Conservation (phyloP, 768 basidiomycete genomes). For the Boletus reticuloceps region DNA sequence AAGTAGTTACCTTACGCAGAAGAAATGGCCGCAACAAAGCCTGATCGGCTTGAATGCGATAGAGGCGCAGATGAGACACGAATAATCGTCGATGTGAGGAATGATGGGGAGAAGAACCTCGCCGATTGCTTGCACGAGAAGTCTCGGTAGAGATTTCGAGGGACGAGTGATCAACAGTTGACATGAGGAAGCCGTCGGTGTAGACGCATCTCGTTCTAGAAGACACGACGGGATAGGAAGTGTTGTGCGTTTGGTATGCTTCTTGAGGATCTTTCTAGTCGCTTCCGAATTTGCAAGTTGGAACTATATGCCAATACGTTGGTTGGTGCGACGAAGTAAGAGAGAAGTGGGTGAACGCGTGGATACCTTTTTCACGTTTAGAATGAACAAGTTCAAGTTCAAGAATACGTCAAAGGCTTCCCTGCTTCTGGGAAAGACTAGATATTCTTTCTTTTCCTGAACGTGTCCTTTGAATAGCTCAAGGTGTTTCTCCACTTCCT, state of each 20-base stretch:
- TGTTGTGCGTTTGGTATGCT: conserved; percentile 87
- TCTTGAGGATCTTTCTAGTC: conserved; percentile 90
- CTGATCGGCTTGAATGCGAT: conserved; percentile 94
- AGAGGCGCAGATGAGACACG: conserved; percentile 83
- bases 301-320: conserved; percentile 44
- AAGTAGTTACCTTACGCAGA: conserved; percentile 58
- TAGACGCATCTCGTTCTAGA: conserved; percentile 17
- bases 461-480: conserved; percentile 61
- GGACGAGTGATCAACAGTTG: conserved; percentile 27
- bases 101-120: conserved; percentile 79
- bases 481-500: conserved; percentile 68
- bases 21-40: conserved; percentile 75
- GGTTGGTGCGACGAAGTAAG: background rate
- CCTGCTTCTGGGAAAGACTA: conserved; percentile 56
- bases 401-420: conserved; percentile 68
- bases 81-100: conserved; percentile 79
- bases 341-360: background rate
- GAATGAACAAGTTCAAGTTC: conserved; percentile 70
- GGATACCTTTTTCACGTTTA: conserved; percentile 77
- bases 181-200: conserved; percentile 18
- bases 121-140: conserved; percentile 80
- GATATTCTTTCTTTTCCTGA: conserved; percentile 45
- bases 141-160: conserved; percentile 49
- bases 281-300: conserved; percentile 85
- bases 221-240: conserved; percentile 54